Evolutionary conservation across 1,284 basidiomycete genomes (phyloP), one percentile per base, ranked within the genome.

Genomic region (Mycena citricolor): DNA sequence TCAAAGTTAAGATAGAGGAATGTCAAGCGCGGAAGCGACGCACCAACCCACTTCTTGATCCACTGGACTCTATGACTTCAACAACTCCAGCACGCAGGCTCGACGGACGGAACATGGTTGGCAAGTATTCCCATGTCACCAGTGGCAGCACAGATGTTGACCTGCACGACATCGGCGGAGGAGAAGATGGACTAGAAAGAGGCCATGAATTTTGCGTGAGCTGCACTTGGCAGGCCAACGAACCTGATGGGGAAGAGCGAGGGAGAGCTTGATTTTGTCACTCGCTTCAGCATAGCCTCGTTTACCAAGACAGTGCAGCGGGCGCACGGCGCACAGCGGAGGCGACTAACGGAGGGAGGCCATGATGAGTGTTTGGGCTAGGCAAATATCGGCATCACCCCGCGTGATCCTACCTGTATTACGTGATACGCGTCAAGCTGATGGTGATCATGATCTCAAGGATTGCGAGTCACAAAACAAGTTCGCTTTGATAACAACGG

Each of bases 81-180:
- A 98, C 76, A 51, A 97, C 77, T 65, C 94, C 94, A 36, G 94
- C 86, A 63, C 90, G 88, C 47, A 98, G 77, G 79, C 69, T 98
- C 94, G 52, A 97, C 87, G 23, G 91, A 87, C 32, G 94, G 85
- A 49, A 97, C 93, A 71, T 98, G 94, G 77, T 94, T 94, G 59
- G 94, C 90, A 54, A 97, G 83, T 62, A 97, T 90, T 78, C 94
- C 94, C 93, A 97, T 97, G 69, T 97, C 94, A 68, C 94, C 94
- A n/a, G 90, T 86, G 46, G 85, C 87, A 38, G 93, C 94, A 33
- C 93, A 73, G 57, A 97, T 74, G 74, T 95, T 97, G 58, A 97
- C 94, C 70, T 97, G 94, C 25, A 90, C 81, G 50, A 95, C 94
- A 67, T 93, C 91, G 57, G 81, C 67, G 22, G 90, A 90, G 47